Evolutionary conservation across 805 yeast species (phyloP).

Genomic region (Kuraishia piskuri): DNA sequence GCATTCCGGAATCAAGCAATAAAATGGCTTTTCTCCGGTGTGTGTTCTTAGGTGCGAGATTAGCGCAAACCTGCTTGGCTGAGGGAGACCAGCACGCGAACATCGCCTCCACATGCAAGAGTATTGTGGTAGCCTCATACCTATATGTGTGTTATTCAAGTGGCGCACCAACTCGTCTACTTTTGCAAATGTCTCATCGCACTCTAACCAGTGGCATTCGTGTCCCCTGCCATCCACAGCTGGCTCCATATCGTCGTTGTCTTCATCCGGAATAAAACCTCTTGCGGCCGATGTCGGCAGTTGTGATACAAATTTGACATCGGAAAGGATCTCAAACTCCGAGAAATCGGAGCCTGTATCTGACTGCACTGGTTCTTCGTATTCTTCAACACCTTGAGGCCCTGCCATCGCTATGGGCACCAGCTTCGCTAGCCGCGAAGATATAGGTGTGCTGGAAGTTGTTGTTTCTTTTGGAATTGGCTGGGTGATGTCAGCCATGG

Average conservation of each 20-base stretch:
- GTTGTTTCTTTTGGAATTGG: neutral
- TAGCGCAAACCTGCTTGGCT: conserved; percentile 48
- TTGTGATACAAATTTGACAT: neutral
- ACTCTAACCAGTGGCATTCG: conserved; percentile 30
- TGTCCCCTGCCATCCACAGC: neutral
- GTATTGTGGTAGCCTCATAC: conserved; percentile 26
- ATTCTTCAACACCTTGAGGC: neutral
- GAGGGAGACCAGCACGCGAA: conserved; percentile 38
- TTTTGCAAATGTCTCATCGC: conserved; percentile 20
- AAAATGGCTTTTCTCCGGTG: conserved; percentile 58
- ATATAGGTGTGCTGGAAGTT: neutral
- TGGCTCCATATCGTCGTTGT: neutral
- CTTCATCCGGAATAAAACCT: neutral
- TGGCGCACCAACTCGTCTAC: conserved; percentile 32
- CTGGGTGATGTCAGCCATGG: neutral
- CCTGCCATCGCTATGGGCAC: neutral
- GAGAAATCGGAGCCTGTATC: conserved; percentile 1
- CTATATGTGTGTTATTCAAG: conserved; percentile 29
- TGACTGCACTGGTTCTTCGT: neutral
- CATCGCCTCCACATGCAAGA: conserved; percentile 60
- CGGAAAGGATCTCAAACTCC: neutral
- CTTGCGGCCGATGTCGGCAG: neutral
- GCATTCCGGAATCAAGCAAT: conserved; percentile 62
- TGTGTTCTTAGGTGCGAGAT: conserved; percentile 58
- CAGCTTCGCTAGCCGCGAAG: neutral